Conservation (phyloP, 192 early-diverging fungal species). For the Entomortierella lignicola region DNA sequence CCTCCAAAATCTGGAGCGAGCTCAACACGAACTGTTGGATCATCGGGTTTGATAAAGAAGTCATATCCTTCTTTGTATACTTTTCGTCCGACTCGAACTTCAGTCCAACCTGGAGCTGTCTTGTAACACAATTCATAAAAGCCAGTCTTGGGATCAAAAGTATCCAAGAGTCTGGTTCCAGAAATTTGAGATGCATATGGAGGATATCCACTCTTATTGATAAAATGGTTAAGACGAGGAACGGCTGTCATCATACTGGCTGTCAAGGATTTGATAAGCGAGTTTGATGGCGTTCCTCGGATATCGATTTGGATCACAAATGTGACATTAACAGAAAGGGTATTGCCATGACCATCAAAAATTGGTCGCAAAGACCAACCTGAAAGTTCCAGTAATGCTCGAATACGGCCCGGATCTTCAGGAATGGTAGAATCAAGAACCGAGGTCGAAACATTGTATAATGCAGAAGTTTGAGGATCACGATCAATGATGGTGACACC, state of each 20-base stretch:
- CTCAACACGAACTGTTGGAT: slow-evolving; percentile 56
- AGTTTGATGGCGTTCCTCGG: slow-evolving; percentile 55
- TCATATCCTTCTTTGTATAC: slow-evolving; percentile 61
- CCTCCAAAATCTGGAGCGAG: slow-evolving; percentile 54
- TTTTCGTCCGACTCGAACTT: slow-evolving; percentile 54
- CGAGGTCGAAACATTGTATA: slow-evolving; percentile 60
- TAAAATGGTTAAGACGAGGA: slow-evolving; percentile 53
- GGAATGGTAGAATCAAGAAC: slow-evolving; percentile 60
- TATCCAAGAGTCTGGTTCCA: slow-evolving; percentile 56
- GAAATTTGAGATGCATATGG: slow-evolving; percentile 64
- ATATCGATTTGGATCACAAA: slow-evolving; percentile 66
- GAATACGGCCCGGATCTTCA: slow-evolving; percentile 57
- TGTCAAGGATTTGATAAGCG: slow-evolving; percentile 57
- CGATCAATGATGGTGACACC: slow-evolving; percentile 62
- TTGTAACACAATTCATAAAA: slow-evolving; percentile 59
- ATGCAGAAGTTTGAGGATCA: slow-evolving; percentile 56
- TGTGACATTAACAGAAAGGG: slow-evolving; percentile 48
- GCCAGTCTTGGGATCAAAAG: slow-evolving; percentile 50
- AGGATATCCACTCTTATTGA: slow-evolving; percentile 61
- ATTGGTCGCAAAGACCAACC: slow-evolving; percentile 64
- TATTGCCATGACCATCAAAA: slow-evolving; percentile 55
- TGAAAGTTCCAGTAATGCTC: slow-evolving; percentile 54
- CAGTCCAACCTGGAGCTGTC: slow-evolving; percentile 58
- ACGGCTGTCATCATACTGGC: slow-evolving; percentile 62
- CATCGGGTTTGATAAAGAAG: slow-evolving; percentile 54